Percentiles rank a stretch among this genome's conserved stretches.
phyloP scores from a whole-genome alignment of 2,329 filamentous ascomycete genomes.

The Fusarium euwallaceae region DNA sequence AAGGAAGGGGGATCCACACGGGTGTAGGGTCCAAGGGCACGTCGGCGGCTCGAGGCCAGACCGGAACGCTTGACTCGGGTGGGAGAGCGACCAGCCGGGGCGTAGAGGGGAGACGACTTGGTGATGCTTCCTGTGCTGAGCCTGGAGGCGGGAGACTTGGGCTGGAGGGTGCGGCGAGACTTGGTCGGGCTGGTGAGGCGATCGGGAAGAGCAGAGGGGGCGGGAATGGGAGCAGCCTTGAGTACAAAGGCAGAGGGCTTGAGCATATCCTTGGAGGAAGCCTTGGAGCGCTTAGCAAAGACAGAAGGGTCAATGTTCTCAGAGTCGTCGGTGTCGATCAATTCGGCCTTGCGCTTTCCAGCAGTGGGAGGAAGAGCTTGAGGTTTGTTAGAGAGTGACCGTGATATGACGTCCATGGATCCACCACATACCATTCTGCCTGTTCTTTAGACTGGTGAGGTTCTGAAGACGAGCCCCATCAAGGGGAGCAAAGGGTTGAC shows the following conservation, averaged over 20 bases:
- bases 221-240: slow-evolving; percentile 54
- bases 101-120: slow-evolving; percentile 68
- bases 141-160: slow-evolving; percentile 65
- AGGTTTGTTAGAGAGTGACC: slow-evolving; percentile 19
- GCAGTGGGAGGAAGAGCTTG: slow-evolving; percentile 60
- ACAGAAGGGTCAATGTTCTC: slow-evolving; percentile 73
- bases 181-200: slow-evolving; percentile 52
- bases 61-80: slow-evolving; percentile 77
- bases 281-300: slow-evolving; percentile 72
- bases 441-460: slow-evolving; percentile 81
- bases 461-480: slow-evolving; percentile 77
- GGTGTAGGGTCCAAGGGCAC: slow-evolving; percentile 71
- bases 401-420: background rate
- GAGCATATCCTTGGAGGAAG: slow-evolving; percentile 60
- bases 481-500: slow-evolving; percentile 82
- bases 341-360: slow-evolving; percentile 71
- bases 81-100: slow-evolving; percentile 86
- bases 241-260: slow-evolving; percentile 64
- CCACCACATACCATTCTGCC: slow-evolving; percentile 74
- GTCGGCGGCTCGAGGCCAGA: slow-evolving; percentile 77
- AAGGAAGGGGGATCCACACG: slow-evolving; percentile 80
- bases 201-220: slow-evolving; percentile 41
- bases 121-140: slow-evolving; percentile 57
- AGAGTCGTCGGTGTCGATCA: slow-evolving; percentile 64
- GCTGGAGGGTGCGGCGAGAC: slow-evolving; percentile 61